A percentile compares a stretch with the other conserved stretches of the same genome.
phyloP scores from a whole-genome alignment of 192 early-diverging fungal species.

The Backusella australiensis region DNA sequence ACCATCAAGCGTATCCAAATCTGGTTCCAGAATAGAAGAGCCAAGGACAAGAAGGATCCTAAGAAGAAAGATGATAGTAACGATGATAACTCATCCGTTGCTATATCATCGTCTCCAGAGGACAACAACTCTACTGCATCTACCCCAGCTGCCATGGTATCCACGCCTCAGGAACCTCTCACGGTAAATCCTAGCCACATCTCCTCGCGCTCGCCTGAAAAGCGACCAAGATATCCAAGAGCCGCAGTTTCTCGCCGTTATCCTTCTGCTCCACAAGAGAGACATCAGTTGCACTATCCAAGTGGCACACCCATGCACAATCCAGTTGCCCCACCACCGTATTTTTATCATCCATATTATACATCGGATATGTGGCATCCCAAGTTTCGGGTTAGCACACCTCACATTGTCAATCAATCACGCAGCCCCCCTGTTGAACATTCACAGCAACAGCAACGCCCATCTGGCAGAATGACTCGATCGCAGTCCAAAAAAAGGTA shows the following conservation, averaged over 20 bases:
- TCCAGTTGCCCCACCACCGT: not conserved
- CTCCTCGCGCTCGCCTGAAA: not conserved
- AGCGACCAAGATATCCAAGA: not conserved
- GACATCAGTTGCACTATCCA: not conserved
- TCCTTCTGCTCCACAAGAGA: not conserved
- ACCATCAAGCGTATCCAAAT: not conserved
- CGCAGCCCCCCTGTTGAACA: not conserved
- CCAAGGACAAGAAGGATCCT: not conserved
- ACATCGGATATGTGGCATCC: not conserved
- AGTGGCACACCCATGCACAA: not conserved
- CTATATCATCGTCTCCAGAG: not conserved
- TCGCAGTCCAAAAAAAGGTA: not conserved
- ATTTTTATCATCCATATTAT: not conserved
- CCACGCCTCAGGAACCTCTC: not conserved
- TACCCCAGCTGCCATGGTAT: not conserved
- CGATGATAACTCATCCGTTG: not conserved
- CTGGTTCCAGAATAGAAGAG: not conserved
- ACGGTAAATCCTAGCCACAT: not conserved
- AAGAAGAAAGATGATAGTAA: not conserved
- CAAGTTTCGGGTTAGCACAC: not conserved
- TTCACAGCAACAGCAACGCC: not conserved
- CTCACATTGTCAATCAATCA: not conserved
- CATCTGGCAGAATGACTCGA: not conserved
- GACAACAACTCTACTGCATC: not conserved
- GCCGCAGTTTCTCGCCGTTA: not conserved